phyloP scores from a whole-genome alignment of 108 stramenopile genomes.

The Stephanodiscus minutulus region DNA sequence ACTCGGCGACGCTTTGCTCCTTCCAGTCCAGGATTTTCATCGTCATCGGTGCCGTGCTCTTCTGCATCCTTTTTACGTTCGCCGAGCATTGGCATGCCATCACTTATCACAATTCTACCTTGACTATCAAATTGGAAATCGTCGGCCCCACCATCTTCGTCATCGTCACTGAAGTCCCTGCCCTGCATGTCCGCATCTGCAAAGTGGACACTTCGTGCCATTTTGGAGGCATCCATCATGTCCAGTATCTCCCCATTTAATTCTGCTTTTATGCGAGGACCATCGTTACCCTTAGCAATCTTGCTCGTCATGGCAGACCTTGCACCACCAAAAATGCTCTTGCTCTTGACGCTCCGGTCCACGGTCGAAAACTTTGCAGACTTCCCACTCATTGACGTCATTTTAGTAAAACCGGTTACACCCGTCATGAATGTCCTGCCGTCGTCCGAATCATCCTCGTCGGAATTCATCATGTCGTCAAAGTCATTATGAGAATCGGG shows the following conservation, averaged over 20 bases:
- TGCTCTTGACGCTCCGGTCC: conserved; percentile 29
- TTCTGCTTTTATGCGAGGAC: conserved; percentile 65
- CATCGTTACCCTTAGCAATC: conserved; percentile 19
- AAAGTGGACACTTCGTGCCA: conserved; percentile 64
- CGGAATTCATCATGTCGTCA: conserved; percentile 82
- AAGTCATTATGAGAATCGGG: conserved; percentile 44
- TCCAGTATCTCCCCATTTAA: conserved; percentile 78
- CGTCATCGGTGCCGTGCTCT: conserved; percentile 32
- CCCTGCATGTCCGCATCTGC: conserved; percentile 44
- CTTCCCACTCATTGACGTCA: conserved; percentile 56
- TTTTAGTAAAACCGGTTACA: conserved; percentile 63
- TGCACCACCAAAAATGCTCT: conserved; percentile 29
- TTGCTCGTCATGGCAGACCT: conserved; percentile 44
- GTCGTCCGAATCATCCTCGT: conserved; percentile 89
- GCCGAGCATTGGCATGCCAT: conserved; percentile 40
- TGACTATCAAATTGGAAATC: conserved; percentile 74
- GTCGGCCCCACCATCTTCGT: conserved; percentile 57
- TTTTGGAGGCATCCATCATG: conserved; percentile 76
- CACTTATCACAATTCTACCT: conserved; percentile 76
- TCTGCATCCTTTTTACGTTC: conserved; percentile 12
- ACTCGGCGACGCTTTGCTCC: conserved; percentile 48
- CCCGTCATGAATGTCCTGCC: conserved; percentile 77
- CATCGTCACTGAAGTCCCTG: conserved; percentile 64
- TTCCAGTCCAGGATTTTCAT: conserved; percentile 27
- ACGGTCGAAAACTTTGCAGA: conserved; percentile 18